A percentile compares a stretch with the other conserved stretches of the same genome.
Conservation (phyloP, 768 basidiomycete genomes). For the Rhizopogon roseolus region DNA sequence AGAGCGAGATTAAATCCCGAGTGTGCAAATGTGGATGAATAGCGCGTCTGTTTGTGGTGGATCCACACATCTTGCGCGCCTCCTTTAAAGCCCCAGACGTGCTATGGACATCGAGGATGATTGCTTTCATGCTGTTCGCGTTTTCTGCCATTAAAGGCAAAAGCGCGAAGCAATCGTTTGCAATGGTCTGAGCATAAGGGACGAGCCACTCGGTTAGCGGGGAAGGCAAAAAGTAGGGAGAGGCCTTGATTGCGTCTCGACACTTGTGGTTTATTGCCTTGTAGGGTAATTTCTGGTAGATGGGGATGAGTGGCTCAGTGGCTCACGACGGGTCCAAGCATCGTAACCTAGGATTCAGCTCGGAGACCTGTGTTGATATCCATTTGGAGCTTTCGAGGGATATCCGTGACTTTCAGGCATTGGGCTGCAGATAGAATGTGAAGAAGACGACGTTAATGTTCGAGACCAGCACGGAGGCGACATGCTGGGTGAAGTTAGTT, state of each 20-base stretch:
- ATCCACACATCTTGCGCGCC: conserved; percentile 1
- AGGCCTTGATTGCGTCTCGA: conserved; percentile 17
- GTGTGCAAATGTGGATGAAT: background rate
- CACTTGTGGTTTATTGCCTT: conserved; percentile 11
- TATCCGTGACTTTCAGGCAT: no score
- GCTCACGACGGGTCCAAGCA: background rate
- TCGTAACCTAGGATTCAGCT: no score
- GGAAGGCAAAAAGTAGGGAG: conserved; percentile 3
- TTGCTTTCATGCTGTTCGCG: conserved; percentile 19
- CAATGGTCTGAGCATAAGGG: conserved; percentile 10
- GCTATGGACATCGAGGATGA: conserved; percentile 13
- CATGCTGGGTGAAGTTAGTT: no score
- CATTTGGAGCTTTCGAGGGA: no score
- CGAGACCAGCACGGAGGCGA: no score
- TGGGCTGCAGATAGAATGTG: no score
- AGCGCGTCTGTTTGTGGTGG: background rate
- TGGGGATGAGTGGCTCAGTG: background rate
- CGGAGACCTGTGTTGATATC: no score
- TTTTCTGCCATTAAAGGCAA: conserved; percentile 12
- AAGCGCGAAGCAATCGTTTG: conserved; percentile 18
- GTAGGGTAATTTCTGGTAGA: background rate
- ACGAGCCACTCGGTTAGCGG: conserved; percentile 22
- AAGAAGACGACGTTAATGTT: no score
- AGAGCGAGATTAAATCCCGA: background rate
- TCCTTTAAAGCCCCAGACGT: conserved; percentile 18